phyloP scores from a whole-genome alignment of 495 filamentous ascomycete genomes.

The Tuber calosporum region DNA sequence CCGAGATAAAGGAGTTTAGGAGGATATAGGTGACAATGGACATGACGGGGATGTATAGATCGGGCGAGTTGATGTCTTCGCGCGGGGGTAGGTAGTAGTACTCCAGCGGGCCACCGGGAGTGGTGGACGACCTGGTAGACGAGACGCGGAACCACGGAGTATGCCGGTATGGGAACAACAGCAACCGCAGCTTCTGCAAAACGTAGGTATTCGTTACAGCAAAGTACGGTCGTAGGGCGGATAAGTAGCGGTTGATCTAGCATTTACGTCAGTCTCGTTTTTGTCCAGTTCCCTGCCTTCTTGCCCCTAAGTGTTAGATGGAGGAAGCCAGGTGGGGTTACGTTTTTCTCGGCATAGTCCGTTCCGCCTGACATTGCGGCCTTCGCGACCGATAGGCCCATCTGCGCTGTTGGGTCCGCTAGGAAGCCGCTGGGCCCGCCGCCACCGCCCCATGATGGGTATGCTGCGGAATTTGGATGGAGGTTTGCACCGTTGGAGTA shows the following conservation, averaged over 20 bases:
- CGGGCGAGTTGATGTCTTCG: slow-evolving; percentile 93
- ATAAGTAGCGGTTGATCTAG: slow-evolving; percentile 86
- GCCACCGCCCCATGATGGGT: slow-evolving; percentile 21
- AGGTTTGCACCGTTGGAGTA: slow-evolving; percentile 44
- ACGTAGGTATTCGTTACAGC: slow-evolving; percentile 92
- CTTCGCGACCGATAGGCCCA: slow-evolving; percentile 91
- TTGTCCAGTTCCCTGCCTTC: neutral
- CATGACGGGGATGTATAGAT: slow-evolving; percentile 98
- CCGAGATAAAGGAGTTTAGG: slow-evolving; percentile 78
- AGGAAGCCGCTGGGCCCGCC: slow-evolving; percentile 74
- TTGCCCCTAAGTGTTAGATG: neutral
- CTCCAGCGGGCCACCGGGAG: slow-evolving; percentile 60
- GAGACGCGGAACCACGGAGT: slow-evolving; percentile 79
- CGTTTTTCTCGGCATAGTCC: slow-evolving; percentile 90
- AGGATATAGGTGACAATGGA: slow-evolving; percentile 96
- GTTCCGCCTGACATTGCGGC: slow-evolving; percentile 80
- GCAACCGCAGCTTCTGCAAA: slow-evolving; percentile 72
- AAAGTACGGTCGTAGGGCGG: slow-evolving; percentile 93
- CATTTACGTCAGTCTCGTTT: slow-evolving; percentile 1
- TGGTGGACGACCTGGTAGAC: slow-evolving; percentile 49
- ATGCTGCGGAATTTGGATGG: slow-evolving; percentile 49
- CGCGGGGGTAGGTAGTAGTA: slow-evolving; percentile 88
- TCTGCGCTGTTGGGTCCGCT: slow-evolving; percentile 89
- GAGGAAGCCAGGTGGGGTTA: slow-evolving; percentile 43
- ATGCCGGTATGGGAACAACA: slow-evolving; percentile 96